Percentiles rank a stretch among this genome's conserved stretches.
phyloP scores from a whole-genome alignment of 2,329 filamentous ascomycete species.

The Xylaria sp. region DNA sequence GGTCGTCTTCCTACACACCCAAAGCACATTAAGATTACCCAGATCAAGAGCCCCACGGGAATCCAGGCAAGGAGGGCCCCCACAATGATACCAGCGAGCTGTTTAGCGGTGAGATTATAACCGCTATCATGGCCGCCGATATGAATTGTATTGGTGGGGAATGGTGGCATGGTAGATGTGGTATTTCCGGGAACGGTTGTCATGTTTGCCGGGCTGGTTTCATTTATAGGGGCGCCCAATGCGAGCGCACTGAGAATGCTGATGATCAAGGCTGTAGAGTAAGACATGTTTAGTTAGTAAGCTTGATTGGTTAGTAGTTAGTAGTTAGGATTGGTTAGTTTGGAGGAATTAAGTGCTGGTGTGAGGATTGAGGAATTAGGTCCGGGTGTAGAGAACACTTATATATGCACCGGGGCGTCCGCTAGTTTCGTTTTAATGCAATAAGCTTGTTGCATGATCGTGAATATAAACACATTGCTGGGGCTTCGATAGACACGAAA shows the following conservation, averaged over 20 bases:
- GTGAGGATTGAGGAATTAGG: neutral
- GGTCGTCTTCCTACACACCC: neutral
- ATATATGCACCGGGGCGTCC: neutral
- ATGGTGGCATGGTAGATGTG: too few relatives aligned
- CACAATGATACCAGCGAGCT: neutral
- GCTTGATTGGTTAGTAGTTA: too few relatives aligned
- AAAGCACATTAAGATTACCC: neutral
- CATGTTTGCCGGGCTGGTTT: neutral
- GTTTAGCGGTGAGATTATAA: too few relatives aligned
- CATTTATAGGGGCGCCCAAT: neutral
- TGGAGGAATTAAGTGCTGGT: neutral
- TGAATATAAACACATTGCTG: too few relatives aligned
- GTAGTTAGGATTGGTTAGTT: too few relatives aligned
- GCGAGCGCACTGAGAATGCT: neutral
- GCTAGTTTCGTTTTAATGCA: neutral
- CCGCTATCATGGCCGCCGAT: too few relatives aligned
- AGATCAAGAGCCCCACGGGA: neutral
- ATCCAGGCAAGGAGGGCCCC: neutral
- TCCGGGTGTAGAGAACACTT: neutral
- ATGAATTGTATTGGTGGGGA: too few relatives aligned
- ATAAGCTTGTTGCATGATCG: neutral
- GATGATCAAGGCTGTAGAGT: neutral
- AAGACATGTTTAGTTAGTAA: neutral
- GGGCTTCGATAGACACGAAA: too few relatives aligned
- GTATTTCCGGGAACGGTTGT: neutral